Evolutionary conservation across 176 grass and related monocot genomes (phyloP).

Genomic region (Oryza punctata): DNA sequence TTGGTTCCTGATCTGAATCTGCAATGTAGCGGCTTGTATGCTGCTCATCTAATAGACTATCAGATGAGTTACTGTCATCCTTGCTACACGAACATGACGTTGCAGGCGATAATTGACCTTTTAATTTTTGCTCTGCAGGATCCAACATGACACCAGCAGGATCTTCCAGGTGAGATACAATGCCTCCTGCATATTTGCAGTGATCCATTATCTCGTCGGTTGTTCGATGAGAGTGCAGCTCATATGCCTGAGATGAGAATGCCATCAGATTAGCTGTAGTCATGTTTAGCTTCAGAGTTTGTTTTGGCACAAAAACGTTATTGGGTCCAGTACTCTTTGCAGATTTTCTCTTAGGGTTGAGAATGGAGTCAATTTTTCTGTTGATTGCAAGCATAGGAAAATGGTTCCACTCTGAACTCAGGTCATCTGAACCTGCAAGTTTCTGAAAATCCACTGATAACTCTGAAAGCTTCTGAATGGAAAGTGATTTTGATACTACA

Average conservation of each 20-base stretch:
- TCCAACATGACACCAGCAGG: slow-evolving; percentile 33
- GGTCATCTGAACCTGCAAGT: slow-evolving; percentile 42
- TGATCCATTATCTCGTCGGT: slow-evolving; percentile 31
- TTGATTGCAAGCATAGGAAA: slow-evolving; percentile 66
- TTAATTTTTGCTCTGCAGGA: slow-evolving; percentile 32
- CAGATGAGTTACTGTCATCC: slow-evolving; percentile 32
- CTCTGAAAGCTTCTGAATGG: slow-evolving; percentile 38
- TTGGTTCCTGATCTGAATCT: slow-evolving; percentile 31
- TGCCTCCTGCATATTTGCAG: slow-evolving; percentile 20
- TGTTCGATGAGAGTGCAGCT: slow-evolving; percentile 26
- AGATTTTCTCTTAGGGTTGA: slow-evolving; percentile 48
- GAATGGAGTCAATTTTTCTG: slow-evolving; percentile 49
- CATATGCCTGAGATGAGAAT: slow-evolving; percentile 38
- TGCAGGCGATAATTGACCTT: slow-evolving; percentile 37
- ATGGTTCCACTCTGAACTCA: slow-evolving; percentile 44
- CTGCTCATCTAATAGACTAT: slow-evolving; percentile 31
- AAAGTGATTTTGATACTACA: slow-evolving; percentile 50
- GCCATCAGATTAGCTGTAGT: slow-evolving; percentile 36
- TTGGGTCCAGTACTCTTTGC: neutral
- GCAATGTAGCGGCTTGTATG: slow-evolving; percentile 36
- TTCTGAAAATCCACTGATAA: slow-evolving; percentile 38
- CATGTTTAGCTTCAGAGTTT: slow-evolving; percentile 42
- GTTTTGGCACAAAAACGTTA: slow-evolving; percentile 41
- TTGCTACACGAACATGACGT: slow-evolving; percentile 47
- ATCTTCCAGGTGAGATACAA: slow-evolving; percentile 30